Conservation (phyloP, 73 alveolate species). For the Paramecium octaurelia region DNA sequence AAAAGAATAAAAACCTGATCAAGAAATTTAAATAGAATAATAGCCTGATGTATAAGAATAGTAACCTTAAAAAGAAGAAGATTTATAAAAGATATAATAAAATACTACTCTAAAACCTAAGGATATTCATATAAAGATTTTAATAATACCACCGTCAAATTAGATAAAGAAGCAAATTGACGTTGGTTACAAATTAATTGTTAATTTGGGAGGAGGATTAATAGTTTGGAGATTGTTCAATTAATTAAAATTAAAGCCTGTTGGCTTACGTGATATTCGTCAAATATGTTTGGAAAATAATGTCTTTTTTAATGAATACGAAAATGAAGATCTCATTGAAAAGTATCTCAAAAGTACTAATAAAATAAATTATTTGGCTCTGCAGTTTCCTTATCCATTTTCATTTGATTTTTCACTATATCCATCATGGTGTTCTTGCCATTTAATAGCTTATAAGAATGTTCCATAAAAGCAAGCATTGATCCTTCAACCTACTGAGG, state of each 20-base stretch:
- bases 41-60: not conserved
- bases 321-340: not conserved
- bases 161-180: not conserved
- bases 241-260: slow-evolving; percentile 39
- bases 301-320: not conserved
- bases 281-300: slow-evolving; percentile 14
- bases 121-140: not conserved
- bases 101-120: not conserved
- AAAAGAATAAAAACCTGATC: not conserved
- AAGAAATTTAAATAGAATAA: not conserved
- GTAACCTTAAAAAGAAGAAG: not conserved
- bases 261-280: slow-evolving; percentile 49
- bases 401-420: slow-evolving; percentile 21
- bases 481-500: not conserved
- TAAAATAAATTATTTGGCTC: slow-evolving; percentile 23
- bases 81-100: not conserved
- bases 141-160: slow-evolving; percentile 28
- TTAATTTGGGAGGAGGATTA: slow-evolving; percentile 20
- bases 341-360: not conserved
- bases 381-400: slow-evolving; percentile 56
- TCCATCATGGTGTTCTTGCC: not conserved
- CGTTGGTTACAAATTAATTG: slow-evolving; percentile 34
- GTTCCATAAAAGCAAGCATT: not conserved
- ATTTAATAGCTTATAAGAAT: not conserved
- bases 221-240: slow-evolving; percentile 48